phyloP scores from a whole-genome alignment of 2,329 filamentous ascomycete species.

The Aureobasidium sp. region DNA sequence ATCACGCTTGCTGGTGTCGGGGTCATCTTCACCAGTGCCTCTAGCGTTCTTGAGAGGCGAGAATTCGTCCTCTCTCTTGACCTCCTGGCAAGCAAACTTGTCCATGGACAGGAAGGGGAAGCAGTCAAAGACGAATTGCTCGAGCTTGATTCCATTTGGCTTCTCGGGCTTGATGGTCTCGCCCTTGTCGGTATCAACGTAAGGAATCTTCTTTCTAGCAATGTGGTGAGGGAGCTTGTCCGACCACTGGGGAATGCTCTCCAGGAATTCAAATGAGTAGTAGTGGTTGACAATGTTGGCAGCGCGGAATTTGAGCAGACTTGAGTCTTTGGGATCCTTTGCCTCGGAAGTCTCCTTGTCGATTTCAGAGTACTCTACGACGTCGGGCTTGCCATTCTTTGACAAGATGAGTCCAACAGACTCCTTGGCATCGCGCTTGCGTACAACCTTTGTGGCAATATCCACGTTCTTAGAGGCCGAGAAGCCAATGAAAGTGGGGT shows the following conservation, averaged over 20 bases:
- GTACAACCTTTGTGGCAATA: slow-evolving; percentile 98
- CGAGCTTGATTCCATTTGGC: slow-evolving; percentile 96
- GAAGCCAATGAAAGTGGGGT: slow-evolving; percentile 93
- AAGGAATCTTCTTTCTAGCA: slow-evolving; percentile 96
- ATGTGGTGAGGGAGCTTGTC: slow-evolving; percentile 89
- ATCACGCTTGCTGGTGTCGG: slow-evolving; percentile 83
- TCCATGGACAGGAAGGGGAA: slow-evolving; percentile 81
- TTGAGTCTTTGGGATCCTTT: slow-evolving; percentile 70
- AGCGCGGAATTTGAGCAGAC: slow-evolving; percentile 87
- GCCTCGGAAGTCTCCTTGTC: slow-evolving; percentile 83
- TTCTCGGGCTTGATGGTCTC: slow-evolving; percentile 83
- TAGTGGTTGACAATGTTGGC: slow-evolving; percentile 99
- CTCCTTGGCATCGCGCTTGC: slow-evolving; percentile 94
- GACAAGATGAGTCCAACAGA: slow-evolving; percentile 89
- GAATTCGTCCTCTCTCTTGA: slow-evolving; percentile 95
- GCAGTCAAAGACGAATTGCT: slow-evolving; percentile 98
- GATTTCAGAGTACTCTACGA: slow-evolving; percentile 98
- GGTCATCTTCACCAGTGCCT: slow-evolving; percentile 85
- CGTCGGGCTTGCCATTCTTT: slow-evolving; percentile 93
- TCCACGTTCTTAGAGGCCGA: slow-evolving; percentile 80
- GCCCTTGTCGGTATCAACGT: slow-evolving; percentile 60
- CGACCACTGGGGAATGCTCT: slow-evolving; percentile 80
- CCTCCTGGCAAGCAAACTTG: slow-evolving; percentile 93
- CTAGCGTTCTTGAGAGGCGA: slow-evolving; percentile 89
- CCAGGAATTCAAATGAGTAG: slow-evolving; percentile 90